These are phyloP conservation scores for Irpex lacteus DNA, from an alignment of 1,284 basidiomycete genomes.

Conservation along the genomic window DNA sequence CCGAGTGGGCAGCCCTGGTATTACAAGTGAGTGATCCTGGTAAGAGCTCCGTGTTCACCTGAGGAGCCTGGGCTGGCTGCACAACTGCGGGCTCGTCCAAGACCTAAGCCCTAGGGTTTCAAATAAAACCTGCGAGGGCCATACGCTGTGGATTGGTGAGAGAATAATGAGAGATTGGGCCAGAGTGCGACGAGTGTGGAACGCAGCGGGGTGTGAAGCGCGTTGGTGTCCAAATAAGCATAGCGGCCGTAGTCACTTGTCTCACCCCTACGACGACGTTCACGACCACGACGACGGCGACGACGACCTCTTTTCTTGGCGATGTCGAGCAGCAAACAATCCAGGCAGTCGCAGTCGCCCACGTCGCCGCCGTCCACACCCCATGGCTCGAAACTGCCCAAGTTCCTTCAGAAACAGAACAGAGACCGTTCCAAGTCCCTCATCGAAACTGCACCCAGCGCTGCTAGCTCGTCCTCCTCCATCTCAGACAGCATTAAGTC, in stretches of 20 bases:
- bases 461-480: conserved; percentile 39
- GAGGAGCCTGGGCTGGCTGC: neutral
- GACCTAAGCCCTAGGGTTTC: neutral
- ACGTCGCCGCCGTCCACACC: conserved; percentile 31
- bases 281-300: conserved; percentile 24
- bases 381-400: conserved; percentile 54
- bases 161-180: neutral
- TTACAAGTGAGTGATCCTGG: neutral
- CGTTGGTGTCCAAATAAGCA: neutral
- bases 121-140: neutral
- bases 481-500: conserved; percentile 25
- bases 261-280: conserved; percentile 8
- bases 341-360: conserved; percentile 29
- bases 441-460: conserved; percentile 43
- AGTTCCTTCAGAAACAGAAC: conserved; percentile 61
- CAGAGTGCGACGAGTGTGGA: neutral
- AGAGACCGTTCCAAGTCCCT: conserved; percentile 61
- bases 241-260: neutral
- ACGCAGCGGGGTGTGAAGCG: neutral
- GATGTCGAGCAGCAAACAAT: conserved; percentile 29
- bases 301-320: conserved; percentile 12
- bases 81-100: neutral
- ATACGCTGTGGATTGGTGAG: neutral
- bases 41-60: neutral
- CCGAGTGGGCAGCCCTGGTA: neutral